Evolutionary conservation across 177 flowering plant genomes (phyloP).

Genomic region (Vitis hybrid): DNA sequence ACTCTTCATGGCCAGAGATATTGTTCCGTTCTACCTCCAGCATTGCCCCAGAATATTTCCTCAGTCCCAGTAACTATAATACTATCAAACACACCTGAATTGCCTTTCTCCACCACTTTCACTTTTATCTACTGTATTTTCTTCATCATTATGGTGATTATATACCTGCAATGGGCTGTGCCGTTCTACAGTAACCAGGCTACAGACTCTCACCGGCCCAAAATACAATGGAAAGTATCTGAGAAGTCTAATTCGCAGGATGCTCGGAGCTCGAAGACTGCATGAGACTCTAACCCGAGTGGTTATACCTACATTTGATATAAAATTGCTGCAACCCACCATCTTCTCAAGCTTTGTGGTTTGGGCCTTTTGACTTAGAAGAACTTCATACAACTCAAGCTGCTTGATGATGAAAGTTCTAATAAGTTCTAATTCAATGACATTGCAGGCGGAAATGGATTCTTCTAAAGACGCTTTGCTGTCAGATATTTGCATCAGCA

Average conservation of each 20-base stretch:
- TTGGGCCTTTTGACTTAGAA: no score
- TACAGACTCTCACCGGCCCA: not conserved
- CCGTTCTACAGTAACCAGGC: not conserved
- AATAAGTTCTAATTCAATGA: no score
- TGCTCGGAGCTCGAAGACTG: slow-evolving; percentile 2
- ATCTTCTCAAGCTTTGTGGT: not conserved
- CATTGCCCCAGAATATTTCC: slow-evolving; percentile 6
- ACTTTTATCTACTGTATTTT: not conserved
- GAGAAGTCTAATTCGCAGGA: not conserved
- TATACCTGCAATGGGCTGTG: not conserved
- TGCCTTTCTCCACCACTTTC: no score
- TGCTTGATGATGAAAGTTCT: no score
- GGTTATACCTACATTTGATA: slow-evolving; percentile 6
- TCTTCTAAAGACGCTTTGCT: slow-evolving; percentile 7
- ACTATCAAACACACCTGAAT: no score
- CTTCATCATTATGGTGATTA: not conserved
- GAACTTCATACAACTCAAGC: no score
- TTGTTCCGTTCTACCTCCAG: not conserved
- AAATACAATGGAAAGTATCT: slow-evolving; percentile 1
- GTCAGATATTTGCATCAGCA: slow-evolving; percentile 7
- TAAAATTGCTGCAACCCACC: slow-evolving; percentile 1
- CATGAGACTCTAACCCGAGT: slow-evolving; percentile 1
- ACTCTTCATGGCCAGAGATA: slow-evolving; percentile 1
- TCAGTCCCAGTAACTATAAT: not conserved
- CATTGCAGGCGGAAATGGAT: slow-evolving; percentile 1